Evolutionary conservation across 1,284 basidiomycete genomes (phyloP).

Genomic region (Trametes sp.): DNA sequence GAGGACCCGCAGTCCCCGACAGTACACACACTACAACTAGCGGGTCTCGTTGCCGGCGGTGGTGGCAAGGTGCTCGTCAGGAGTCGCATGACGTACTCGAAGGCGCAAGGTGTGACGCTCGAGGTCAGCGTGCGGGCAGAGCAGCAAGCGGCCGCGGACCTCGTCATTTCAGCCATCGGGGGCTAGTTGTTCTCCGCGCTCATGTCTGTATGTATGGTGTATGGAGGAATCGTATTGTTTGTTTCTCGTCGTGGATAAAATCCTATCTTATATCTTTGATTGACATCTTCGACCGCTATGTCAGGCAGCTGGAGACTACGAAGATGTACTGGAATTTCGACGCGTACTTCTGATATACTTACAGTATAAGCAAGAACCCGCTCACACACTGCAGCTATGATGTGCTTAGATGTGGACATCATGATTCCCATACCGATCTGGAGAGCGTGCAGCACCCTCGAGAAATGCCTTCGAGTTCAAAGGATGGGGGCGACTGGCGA

Average conservation of each 20-base stretch:
- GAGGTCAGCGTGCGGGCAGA: slow-evolving; percentile 95
- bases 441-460: no score
- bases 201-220: slow-evolving; percentile 11
- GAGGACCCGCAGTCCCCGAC: slow-evolving; percentile 83
- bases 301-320: no score
- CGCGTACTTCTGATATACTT: no score
- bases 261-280: not conserved
- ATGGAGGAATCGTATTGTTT: slow-evolving; percentile 6
- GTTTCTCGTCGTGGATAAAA: not conserved
- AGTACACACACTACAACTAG: slow-evolving; percentile 94
- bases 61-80: slow-evolving; percentile 94
- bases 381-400: no score
- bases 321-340: no score
- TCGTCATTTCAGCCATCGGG: slow-evolving; percentile 92
- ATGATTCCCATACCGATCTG: no score
- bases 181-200: slow-evolving; percentile 42
- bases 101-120: slow-evolving; percentile 93
- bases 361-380: no score
- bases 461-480: no score
- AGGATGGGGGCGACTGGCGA: no score
- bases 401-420: no score
- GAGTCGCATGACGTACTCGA: slow-evolving; percentile 94
- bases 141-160: slow-evolving; percentile 82
- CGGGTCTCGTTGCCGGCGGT: slow-evolving; percentile 88
- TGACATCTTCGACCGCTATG: not conserved